Evolutionary conservation across 306 rosid species (phyloP).

Genomic region (Comarum palustre): DNA sequence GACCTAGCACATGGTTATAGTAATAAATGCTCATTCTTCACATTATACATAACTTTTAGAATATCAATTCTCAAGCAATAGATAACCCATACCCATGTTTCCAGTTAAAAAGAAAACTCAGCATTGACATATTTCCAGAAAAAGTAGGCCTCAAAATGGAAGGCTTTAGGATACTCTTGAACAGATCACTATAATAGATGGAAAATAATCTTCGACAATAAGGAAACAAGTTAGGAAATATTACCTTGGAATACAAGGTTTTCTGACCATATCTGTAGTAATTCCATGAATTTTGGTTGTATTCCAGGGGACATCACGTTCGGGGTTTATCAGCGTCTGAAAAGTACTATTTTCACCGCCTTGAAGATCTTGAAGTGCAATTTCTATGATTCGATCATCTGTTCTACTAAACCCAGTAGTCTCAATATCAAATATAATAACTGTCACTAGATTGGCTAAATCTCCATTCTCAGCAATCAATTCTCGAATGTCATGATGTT

Average conservation of each 20-base stretch:
- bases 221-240: not conserved
- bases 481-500: slow-evolving; percentile 42
- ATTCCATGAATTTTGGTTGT: slow-evolving; percentile 60
- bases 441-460: slow-evolving; percentile 48
- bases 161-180: not conserved
- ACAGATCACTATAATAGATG: not conserved
- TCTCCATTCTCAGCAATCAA: slow-evolving; percentile 57
- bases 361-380: slow-evolving; percentile 71
- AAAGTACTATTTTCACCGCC: slow-evolving; percentile 91
- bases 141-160: slow-evolving; percentile 1
- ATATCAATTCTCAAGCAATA: not conserved
- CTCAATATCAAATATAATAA: slow-evolving; percentile 67
- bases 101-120: not conserved
- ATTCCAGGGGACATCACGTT: slow-evolving; percentile 40
- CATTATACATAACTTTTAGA: not conserved
- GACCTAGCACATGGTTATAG: not conserved
- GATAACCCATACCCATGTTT: not conserved
- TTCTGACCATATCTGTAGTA: slow-evolving; percentile 54
- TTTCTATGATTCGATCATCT: slow-evolving; percentile 59
- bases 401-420: slow-evolving; percentile 72
- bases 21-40: not conserved
- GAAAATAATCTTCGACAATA: slow-evolving; percentile 5
- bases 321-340: slow-evolving; percentile 85
- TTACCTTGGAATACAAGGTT: slow-evolving; percentile 83
- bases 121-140: not conserved